phyloP scores from a whole-genome alignment of 257 asterid genomes.

The Scutellaria minor region DNA sequence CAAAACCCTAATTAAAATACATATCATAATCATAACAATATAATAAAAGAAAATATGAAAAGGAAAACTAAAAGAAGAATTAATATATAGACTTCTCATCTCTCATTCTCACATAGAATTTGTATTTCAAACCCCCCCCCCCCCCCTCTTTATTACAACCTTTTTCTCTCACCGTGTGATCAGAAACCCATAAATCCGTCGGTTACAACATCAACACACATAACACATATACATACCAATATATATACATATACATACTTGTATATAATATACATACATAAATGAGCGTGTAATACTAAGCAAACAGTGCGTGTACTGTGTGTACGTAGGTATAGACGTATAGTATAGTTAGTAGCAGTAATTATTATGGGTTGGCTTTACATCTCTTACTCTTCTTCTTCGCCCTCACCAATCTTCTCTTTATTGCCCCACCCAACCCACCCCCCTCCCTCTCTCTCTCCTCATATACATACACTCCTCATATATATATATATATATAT shows the following conservation, averaged over 20 bases:
- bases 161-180: slow-evolving; percentile 46
- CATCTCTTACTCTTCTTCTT: slow-evolving; percentile 28
- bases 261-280: background rate
- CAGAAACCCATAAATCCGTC: slow-evolving; percentile 62
- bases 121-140: slow-evolving; percentile 19
- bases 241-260: background rate
- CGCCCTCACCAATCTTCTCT: slow-evolving; percentile 41
- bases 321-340: slow-evolving; percentile 33
- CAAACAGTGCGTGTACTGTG: slow-evolving; percentile 32
- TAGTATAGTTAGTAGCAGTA: slow-evolving; percentile 25
- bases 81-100: background rate
- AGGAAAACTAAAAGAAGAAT: background rate
- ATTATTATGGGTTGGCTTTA: slow-evolving; percentile 43
- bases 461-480: background rate
- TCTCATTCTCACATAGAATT: background rate
- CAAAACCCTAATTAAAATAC: background rate
- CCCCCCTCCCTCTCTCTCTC: slow-evolving; percentile 30
- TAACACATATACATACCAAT: background rate
- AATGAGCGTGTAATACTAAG: slow-evolving; percentile 10
- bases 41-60: background rate
- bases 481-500: slow-evolving; percentile 6
- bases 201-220: slow-evolving; percentile 48
- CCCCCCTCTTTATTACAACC: slow-evolving; percentile 42
- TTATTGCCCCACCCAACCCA: slow-evolving; percentile 45
- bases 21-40: background rate